Evolutionary conservation across 345 rosid genomes (phyloP).

Genomic region (Cardamine resedifolia): DNA sequence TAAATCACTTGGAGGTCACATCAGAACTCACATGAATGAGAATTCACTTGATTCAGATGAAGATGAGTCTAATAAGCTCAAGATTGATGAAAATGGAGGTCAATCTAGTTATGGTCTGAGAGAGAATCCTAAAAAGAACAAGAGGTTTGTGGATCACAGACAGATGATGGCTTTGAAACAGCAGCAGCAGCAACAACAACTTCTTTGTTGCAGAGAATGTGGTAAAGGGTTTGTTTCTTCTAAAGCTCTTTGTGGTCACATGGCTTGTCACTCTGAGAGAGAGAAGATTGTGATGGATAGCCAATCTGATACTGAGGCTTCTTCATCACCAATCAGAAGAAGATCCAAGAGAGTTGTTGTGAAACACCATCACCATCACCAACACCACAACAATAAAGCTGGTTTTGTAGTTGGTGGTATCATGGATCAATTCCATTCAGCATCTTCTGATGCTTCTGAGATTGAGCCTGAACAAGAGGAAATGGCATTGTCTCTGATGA

Average conservation of each 20-base stretch:
- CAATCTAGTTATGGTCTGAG: conserved; percentile 63
- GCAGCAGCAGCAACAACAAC: conserved; percentile 27
- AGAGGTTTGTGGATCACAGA: conserved; percentile 53
- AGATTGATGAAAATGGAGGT: conserved; percentile 47
- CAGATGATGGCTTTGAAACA: conserved; percentile 30
- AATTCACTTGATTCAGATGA: conserved; percentile 45
- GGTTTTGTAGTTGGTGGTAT: conserved; percentile 17
- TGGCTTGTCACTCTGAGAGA: conserved; percentile 83
- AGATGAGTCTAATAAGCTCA: conserved; percentile 42
- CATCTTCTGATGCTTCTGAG: conserved; percentile 53
- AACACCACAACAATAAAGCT: conserved; percentile 35
- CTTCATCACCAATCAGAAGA: conserved; percentile 56
- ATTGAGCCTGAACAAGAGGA: conserved; percentile 80
- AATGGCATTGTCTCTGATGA: conserved; percentile 74
- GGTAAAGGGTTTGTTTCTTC: conserved; percentile 79
- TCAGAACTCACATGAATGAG: conserved; percentile 71
- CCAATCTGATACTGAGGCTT: conserved; percentile 71
- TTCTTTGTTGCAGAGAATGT: conserved; percentile 69
- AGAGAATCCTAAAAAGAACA: conserved; percentile 69
- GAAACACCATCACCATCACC: conserved; percentile 47
- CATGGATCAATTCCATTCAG: conserved; percentile 37
- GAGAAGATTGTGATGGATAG: conserved; percentile 54
- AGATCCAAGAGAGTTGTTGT: conserved; percentile 54
- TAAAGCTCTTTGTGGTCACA: conserved; percentile 93
- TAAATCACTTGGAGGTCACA: conserved; percentile 88